A percentile compares a stretch with the other conserved stretches of the same genome.
phyloP scores from a whole-genome alignment of 2,329 filamentous ascomycete genomes.

The Penicillium carneum region DNA sequence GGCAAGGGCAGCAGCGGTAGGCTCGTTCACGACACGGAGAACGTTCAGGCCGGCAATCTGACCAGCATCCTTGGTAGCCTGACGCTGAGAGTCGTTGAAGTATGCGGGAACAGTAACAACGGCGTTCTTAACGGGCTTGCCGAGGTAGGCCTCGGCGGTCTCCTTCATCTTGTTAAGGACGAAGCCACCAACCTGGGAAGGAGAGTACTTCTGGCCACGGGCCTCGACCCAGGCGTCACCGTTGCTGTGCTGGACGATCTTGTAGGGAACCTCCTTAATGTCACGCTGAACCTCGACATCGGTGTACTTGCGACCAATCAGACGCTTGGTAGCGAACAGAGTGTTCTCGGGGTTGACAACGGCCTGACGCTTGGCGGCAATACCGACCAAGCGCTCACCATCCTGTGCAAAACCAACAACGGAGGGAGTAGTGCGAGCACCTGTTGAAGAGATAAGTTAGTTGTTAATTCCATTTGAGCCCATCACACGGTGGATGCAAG shows the following conservation, averaged over 20 bases:
- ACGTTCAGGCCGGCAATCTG: constrained; percentile 96
- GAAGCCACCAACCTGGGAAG: constrained; percentile 97
- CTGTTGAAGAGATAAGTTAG: constrained; percentile 53
- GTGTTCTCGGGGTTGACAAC: constrained; percentile 99
- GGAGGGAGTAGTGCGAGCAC: constrained; percentile 88
- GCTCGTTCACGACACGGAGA: constrained; percentile 96
- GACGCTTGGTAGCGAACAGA: constrained; percentile 96
- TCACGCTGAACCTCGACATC: constrained; percentile 94
- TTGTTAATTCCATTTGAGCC: background rate
- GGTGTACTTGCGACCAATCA: constrained; percentile 96
- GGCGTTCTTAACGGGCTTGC: constrained; percentile 90
- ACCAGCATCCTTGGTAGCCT: constrained; percentile 97
- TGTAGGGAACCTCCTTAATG: constrained; percentile 97
- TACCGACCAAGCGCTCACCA: constrained; percentile 94
- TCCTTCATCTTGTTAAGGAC: constrained; percentile 99
- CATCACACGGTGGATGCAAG: background rate
- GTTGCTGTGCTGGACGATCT: constrained; percentile 96
- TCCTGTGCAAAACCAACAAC: constrained; percentile 95
- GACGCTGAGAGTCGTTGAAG: constrained; percentile 98
- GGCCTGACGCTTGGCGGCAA: constrained; percentile 95
- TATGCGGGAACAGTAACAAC: constrained; percentile 97
- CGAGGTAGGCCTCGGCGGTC: constrained; percentile 90
- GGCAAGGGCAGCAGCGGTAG: constrained; percentile 91
- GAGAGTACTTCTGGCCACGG: constrained; percentile 93
- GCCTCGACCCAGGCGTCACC: constrained; percentile 96